Evolutionary conservation across 805 yeast species (phyloP).

Genomic region (Ogataea glucozyma): DNA sequence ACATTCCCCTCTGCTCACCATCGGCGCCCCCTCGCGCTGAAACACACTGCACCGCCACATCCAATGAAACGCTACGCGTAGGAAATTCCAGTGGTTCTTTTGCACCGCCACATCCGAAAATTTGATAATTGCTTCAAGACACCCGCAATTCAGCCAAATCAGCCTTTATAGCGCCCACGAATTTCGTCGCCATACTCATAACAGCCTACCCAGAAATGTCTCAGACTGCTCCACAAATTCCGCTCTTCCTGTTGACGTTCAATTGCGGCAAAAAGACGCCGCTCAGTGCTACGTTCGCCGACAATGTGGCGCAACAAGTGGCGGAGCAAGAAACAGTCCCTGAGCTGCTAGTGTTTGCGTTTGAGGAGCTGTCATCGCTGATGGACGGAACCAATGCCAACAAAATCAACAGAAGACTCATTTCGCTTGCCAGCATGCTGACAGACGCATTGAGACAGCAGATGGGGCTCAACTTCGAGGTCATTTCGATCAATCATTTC

Average conservation of each 20-base stretch:
- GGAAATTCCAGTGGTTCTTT: not conserved
- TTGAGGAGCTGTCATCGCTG: slow-evolving; percentile 62
- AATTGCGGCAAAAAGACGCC: slow-evolving; percentile 32
- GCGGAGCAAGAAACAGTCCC: slow-evolving; percentile 36
- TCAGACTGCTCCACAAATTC: too few species aligned
- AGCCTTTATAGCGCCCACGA: too few species aligned
- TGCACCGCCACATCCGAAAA: slow-evolving; percentile 1
- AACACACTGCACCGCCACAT: too few species aligned
- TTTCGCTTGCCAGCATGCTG: slow-evolving; percentile 38
- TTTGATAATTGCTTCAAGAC: too few species aligned
- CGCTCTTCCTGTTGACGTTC: slow-evolving; percentile 15
- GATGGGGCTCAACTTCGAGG: slow-evolving; percentile 41
- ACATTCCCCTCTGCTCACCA: too few species aligned
- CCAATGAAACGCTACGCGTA: too few species aligned
- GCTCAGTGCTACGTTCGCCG: slow-evolving; percentile 31
- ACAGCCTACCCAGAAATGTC: too few species aligned
- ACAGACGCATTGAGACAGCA: slow-evolving; percentile 36
- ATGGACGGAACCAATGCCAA: slow-evolving; percentile 52
- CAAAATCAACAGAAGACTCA: slow-evolving; percentile 39
- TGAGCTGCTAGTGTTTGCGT: slow-evolving; percentile 58
- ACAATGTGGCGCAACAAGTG: slow-evolving; percentile 8
- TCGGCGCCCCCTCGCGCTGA: too few species aligned
- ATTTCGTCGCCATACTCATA: too few species aligned
- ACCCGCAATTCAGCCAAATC: too few species aligned
- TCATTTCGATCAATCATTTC: slow-evolving; percentile 44